A percentile compares a stretch with the other conserved stretches of the same genome.
phyloP scores from a whole-genome alignment of 129 eudicot species.

The Escallonia herrerae region DNA sequence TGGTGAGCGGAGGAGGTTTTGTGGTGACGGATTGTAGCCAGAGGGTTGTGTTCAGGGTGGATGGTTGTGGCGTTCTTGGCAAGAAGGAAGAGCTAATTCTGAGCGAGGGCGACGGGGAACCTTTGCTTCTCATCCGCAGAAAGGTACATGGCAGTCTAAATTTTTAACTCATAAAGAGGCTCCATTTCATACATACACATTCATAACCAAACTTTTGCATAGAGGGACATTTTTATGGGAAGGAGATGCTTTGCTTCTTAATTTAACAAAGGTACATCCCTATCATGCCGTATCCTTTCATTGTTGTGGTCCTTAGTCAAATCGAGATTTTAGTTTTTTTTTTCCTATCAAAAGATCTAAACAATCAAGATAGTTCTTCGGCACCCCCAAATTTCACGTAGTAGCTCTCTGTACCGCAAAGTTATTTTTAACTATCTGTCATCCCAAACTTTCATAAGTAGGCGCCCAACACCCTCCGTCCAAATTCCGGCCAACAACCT shows the following conservation, averaged over 20 bases:
- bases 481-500: too few relatives aligned
- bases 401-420: too few relatives aligned
- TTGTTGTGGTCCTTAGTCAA: too few relatives aligned
- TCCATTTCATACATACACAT: neutral
- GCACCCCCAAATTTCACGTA: too few relatives aligned
- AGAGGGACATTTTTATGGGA: neutral
- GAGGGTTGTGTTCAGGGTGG: slow-evolving; percentile 57
- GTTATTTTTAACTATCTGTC: too few relatives aligned
- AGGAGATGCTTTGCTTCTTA: neutral
- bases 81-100: slow-evolving; percentile 53
- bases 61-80: slow-evolving; percentile 87
- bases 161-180: neutral
- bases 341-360: too few relatives aligned
- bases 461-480: too few relatives aligned
- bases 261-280: too few relatives aligned
- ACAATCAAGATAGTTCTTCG: too few relatives aligned
- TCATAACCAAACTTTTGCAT: neutral
- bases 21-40: slow-evolving; percentile 53
- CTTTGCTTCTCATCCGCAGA: slow-evolving; percentile 70
- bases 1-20: slow-evolving; percentile 74
- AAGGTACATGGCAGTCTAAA: slow-evolving; percentile 34
- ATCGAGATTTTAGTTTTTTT: too few relatives aligned
- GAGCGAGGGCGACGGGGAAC: slow-evolving; percentile 51
- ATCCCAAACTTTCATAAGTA: too few relatives aligned
- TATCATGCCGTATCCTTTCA: too few relatives aligned